phyloP scores from a whole-genome alignment of 129 eudicot genomes.

The Tanacetum coccineum region DNA sequence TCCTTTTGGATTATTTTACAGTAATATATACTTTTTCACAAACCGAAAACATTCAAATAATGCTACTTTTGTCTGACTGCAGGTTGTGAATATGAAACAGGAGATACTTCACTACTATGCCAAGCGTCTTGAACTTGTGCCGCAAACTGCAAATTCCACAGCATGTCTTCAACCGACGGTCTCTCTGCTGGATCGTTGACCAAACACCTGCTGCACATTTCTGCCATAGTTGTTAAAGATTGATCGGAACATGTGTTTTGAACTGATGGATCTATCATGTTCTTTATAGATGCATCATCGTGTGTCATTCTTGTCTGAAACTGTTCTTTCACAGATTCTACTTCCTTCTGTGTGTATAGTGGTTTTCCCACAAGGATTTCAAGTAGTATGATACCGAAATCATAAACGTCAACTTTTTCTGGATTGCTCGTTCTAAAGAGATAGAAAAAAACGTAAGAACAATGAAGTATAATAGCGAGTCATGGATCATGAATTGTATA shows the following conservation, averaged over 20 bases:
- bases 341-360: conserved; percentile 40
- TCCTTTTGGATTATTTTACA: neutral
- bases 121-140: conserved; percentile 78
- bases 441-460: neutral
- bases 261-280: conserved; percentile 50
- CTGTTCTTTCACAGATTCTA: conserved; percentile 52
- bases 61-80: conserved; percentile 22
- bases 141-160: conserved; percentile 94
- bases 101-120: conserved; percentile 69
- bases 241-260: conserved; percentile 48
- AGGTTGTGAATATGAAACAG: conserved; percentile 42
- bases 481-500: neutral
- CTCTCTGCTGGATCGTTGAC: conserved; percentile 47
- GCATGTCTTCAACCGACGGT: conserved; percentile 87
- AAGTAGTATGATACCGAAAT: conserved; percentile 75
- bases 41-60: neutral
- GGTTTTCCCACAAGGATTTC: conserved; percentile 67
- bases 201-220: conserved; percentile 72
- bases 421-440: conserved; percentile 43
- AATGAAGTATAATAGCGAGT: neutral
- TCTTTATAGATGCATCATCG: conserved; percentile 52
- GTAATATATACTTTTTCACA: conserved; percentile 10
- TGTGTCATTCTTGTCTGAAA: conserved; percentile 43
- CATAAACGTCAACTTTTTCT: conserved; percentile 60
- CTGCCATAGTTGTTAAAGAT: conserved; percentile 60